Evolutionary conservation across 2,329 filamentous ascomycete species (phyloP), one percentile per base, ranked within the genome.

Genomic region (Alternaria sp.): DNA sequence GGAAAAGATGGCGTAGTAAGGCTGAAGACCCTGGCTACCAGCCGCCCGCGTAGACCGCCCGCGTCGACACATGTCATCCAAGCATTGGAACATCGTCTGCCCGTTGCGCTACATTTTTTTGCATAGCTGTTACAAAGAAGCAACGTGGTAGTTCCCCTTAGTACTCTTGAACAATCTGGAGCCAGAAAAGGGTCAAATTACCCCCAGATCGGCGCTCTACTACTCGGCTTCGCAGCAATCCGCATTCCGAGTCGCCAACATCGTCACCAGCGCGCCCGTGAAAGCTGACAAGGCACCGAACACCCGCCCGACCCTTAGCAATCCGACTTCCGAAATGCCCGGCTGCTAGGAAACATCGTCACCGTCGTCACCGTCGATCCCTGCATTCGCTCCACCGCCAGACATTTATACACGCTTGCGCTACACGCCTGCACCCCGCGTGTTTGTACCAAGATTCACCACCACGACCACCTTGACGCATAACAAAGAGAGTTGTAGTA

Each of bases 21-120:
- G 61, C 61, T 63, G 61, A 60, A 43, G 28, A 60, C 58, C 58
- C 58, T 54, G 58, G 50, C 51, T 62, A 55, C 60, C 60, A 62
- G 60, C 60, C 60, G 60, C 60, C 26, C 45, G 58, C 54, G 46
- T 60, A 47, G 45, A 33, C 49, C 58, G 49, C 30, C 33, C 47
- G 59, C 49, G 56, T 43, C 20, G 60, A 44, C 25, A 50, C 49
- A 53, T 63, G 56, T 33, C 54, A 62, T 47, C 43, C 49, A 43
- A 20, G 30, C 37, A 47, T 53, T 53, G 37, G 33, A 58, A 54
- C 45, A 12, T 21, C 14, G 9, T 53, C 28, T 30, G 20, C 11
- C 9, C 18, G 30, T 5, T 44, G 37, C 18, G 46, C 55, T 30
- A 3, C 18, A 3, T 46, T 25, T 49, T 26, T 58, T 37, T 11